Evolutionary conservation across 2,329 filamentous ascomycete genomes (phyloP).

Genomic region (Xylariomycetidae sp.): DNA sequence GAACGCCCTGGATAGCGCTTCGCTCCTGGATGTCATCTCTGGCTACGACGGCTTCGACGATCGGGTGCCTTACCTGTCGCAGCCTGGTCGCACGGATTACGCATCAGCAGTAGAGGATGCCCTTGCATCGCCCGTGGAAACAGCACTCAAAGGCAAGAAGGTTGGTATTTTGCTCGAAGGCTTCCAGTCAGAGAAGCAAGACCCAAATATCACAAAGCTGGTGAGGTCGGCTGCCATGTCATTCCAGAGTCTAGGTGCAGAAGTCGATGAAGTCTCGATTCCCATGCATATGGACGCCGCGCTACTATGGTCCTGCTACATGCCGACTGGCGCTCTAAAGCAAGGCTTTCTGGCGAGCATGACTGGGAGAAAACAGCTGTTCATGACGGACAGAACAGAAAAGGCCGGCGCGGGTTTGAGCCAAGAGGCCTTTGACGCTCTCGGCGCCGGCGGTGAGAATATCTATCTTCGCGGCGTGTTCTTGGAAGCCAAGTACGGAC

Average conservation of each 20-base stretch:
- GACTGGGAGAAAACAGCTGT: background rate
- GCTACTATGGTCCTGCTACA: background rate
- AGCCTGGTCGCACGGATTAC: too few species aligned
- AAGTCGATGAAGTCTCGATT: background rate
- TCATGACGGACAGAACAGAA: background rate
- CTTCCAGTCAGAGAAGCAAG: background rate
- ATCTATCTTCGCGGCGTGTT: background rate
- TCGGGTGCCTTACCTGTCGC: background rate
- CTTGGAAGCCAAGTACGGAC: background rate
- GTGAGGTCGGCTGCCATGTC: background rate
- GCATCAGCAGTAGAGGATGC: too few species aligned
- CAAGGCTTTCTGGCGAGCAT: background rate
- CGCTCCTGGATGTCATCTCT: slow-evolving; percentile 34
- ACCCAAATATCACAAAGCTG: background rate
- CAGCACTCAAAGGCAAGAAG: background rate
- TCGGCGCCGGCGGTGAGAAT: background rate
- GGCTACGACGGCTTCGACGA: slow-evolving; percentile 40
- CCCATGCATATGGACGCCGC: background rate
- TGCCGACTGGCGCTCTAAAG: background rate
- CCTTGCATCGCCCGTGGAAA: too few species aligned
- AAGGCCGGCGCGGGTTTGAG: background rate
- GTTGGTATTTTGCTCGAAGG: background rate
- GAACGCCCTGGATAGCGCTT: slow-evolving; percentile 34
- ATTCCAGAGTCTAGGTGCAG: background rate
- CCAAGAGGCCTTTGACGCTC: background rate